Evolutionary conservation across 805 yeast species (phyloP).

Genomic region (Starmerella etchellsii): DNA sequence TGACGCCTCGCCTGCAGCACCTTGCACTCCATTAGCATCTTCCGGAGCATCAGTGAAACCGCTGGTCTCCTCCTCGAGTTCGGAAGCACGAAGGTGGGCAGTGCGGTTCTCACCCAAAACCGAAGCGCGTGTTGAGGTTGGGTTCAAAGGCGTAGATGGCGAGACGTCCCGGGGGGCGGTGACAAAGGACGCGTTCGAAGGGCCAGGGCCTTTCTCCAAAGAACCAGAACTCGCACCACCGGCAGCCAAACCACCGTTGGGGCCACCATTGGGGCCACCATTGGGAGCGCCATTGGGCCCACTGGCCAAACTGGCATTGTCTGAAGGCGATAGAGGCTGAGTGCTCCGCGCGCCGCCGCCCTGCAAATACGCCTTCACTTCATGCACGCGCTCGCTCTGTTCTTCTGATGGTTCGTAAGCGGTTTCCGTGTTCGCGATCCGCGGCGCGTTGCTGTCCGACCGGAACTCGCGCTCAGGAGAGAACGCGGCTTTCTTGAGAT

Average conservation of each 20-base stretch:
- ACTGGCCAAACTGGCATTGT: neutral
- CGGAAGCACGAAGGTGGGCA: neutral
- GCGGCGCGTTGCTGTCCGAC: neutral
- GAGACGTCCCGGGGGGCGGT: too few species aligned
- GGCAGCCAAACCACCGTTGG: neutral
- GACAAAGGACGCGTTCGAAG: too few species aligned
- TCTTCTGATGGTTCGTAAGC: conserved; percentile 4
- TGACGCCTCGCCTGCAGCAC: too few species aligned
- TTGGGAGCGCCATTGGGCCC: neutral
- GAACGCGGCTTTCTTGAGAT: conserved; percentile 1
- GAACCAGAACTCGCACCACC: too few species aligned
- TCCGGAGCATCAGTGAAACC: neutral
- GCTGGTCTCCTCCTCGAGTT: neutral
- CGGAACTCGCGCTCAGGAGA: neutral
- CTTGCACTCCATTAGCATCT: neutral
- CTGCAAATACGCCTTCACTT: conserved; percentile 7
- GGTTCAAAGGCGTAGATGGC: too few species aligned
- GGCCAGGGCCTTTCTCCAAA: too few species aligned
- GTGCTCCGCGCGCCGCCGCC: neutral
- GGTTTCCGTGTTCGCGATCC: conserved; percentile 18
- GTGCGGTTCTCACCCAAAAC: neutral
- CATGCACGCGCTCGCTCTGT: conserved; percentile 16
- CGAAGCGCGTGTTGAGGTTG: neutral
- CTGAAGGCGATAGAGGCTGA: neutral
- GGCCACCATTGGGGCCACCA: neutral